These are phyloP conservation scores for Vicia faba DNA, from an alignment of 306 rosid genomes.

Conservation along the genomic window DNA sequence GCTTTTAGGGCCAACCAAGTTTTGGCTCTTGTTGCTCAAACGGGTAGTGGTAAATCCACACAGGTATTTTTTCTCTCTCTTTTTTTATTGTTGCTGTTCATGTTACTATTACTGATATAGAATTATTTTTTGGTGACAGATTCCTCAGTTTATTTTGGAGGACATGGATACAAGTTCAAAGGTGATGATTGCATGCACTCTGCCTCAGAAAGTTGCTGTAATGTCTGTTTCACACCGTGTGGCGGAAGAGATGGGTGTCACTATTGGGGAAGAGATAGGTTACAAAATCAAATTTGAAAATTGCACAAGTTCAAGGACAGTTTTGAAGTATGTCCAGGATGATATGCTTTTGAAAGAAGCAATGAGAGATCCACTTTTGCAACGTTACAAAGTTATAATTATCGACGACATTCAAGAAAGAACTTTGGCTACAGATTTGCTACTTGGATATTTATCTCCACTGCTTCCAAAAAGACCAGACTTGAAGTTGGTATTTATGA, in stretches of 20 bases:
- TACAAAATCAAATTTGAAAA: slow-evolving; percentile 95
- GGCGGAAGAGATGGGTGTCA: slow-evolving; percentile 86
- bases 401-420: too few relatives aligned
- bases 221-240: slow-evolving; percentile 95
- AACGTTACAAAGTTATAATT: slow-evolving; percentile 55
- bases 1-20: too few relatives aligned
- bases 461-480: too few relatives aligned
- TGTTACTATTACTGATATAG: too few relatives aligned
- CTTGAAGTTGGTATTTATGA: too few relatives aligned
- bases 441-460: too few relatives aligned
- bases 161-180: slow-evolving; percentile 62
- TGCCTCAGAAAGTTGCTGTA: slow-evolving; percentile 94
- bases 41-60: too few relatives aligned
- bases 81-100: too few relatives aligned
- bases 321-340: slow-evolving; percentile 61
- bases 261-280: slow-evolving; percentile 94
- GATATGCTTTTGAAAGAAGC: slow-evolving; percentile 45
- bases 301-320: slow-evolving; percentile 83
- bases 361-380: slow-evolving; percentile 91
- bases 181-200: slow-evolving; percentile 89
- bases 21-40: too few relatives aligned
- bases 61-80: too few relatives aligned
- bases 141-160: slow-evolving; percentile 88
- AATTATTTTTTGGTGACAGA: slow-evolving; percentile 42
- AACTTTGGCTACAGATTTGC: too few relatives aligned